phyloP scores from a whole-genome alignment of 148 eudicot genomes.

The Arctostaphylos glauca region DNA sequence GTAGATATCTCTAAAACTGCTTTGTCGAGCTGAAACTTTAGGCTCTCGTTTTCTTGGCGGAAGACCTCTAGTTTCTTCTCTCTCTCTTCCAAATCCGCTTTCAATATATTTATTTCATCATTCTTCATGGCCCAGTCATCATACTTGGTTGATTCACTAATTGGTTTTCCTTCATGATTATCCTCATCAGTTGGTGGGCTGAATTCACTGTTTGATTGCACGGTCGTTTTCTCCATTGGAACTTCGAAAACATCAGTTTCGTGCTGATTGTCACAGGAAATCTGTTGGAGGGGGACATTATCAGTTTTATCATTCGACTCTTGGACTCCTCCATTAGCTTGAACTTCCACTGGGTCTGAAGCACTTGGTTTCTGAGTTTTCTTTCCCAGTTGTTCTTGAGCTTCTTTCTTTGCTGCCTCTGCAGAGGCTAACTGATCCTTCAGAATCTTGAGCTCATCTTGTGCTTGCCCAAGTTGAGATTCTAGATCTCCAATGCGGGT shows the following conservation, averaged over 20 bases:
- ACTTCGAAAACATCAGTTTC: slow-evolving; percentile 95
- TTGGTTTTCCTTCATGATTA: slow-evolving; percentile 30
- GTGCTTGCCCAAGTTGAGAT: slow-evolving; percentile 88
- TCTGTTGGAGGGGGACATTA: slow-evolving; percentile 19
- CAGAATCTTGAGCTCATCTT: slow-evolving; percentile 72
- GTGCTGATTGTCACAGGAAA: slow-evolving; percentile 27
- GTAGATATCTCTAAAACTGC: slow-evolving; percentile 34
- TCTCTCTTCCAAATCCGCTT: slow-evolving; percentile 46
- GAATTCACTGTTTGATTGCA: slow-evolving; percentile 25
- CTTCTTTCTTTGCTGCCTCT: slow-evolving; percentile 64
- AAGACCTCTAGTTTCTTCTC: slow-evolving; percentile 40
- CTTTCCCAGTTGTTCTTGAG: slow-evolving; percentile 56
- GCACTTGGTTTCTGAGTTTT: slow-evolving; percentile 28
- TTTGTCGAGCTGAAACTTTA: slow-evolving; percentile 49
- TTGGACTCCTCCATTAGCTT: background rate
- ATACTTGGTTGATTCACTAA: slow-evolving; percentile 3
- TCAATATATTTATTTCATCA: slow-evolving; percentile 44
- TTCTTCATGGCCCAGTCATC: slow-evolving; percentile 45
- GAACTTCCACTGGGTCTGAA: slow-evolving; percentile 11
- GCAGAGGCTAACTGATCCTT: slow-evolving; percentile 71
- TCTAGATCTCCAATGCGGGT: slow-evolving; percentile 76
- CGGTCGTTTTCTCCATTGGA: slow-evolving; percentile 41
- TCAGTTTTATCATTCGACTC: background rate
- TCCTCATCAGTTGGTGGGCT: slow-evolving; percentile 22
- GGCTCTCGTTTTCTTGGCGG: slow-evolving; percentile 42